phyloP scores from a whole-genome alignment of 768 basidiomycete genomes.

The Mycena sanguinolenta region DNA sequence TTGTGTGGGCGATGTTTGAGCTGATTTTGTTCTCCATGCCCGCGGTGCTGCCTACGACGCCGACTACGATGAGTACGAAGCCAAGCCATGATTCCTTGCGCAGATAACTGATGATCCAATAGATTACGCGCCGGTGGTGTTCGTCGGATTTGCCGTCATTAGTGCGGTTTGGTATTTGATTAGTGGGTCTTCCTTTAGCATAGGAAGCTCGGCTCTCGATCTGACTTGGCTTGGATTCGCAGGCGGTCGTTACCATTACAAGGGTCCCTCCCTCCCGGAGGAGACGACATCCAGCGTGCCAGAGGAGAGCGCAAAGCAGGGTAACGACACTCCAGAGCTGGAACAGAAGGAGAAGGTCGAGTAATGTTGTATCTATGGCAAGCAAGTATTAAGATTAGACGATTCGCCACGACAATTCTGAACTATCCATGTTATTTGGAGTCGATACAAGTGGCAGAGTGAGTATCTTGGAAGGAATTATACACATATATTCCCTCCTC shows the following conservation, averaged over 20 bases:
- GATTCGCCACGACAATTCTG: too few species aligned
- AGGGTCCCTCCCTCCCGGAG: slow-evolving; percentile 26
- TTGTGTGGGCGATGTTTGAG: slow-evolving; percentile 73
- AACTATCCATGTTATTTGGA: too few species aligned
- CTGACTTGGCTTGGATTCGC: background rate
- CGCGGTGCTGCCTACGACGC: slow-evolving; percentile 67
- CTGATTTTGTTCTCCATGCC: slow-evolving; percentile 81
- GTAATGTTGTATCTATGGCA: too few species aligned
- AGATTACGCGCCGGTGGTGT: slow-evolving; percentile 80
- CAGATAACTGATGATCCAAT: background rate
- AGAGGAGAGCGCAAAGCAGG: background rate
- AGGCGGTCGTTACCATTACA: slow-evolving; percentile 34
- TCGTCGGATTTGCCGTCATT: slow-evolving; percentile 70
- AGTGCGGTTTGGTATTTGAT: slow-evolving; percentile 74
- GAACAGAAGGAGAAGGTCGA: background rate
- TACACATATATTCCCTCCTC: too few species aligned
- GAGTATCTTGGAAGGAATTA: background rate
- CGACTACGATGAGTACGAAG: slow-evolving; percentile 61
- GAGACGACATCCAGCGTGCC: background rate
- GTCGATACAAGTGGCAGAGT: too few species aligned
- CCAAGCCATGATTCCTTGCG: background rate
- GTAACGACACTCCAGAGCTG: background rate
- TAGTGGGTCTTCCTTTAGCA: slow-evolving; percentile 51
- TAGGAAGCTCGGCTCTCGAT: background rate
- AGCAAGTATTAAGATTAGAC: too few species aligned